Base-by-base conservation (phyloP, 805 yeast species). In the Saccharomycopsis sp. region DNA sequence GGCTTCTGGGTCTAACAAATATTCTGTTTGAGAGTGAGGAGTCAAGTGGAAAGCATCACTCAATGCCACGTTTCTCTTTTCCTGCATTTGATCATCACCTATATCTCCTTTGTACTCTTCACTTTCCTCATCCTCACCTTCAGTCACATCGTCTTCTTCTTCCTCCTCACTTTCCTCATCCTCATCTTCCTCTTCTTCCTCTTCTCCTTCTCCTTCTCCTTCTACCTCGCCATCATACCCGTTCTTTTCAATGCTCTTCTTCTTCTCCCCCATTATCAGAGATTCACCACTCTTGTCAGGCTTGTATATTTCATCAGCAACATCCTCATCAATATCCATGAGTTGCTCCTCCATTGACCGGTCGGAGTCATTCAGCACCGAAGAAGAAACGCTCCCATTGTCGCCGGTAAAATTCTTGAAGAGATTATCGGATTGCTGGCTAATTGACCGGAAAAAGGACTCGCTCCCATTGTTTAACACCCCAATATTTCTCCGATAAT, bases 251-350 rank as follows among this genome's bases (percentile, higher is more conserved):
- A n/a, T n/a, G n/a, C n/a, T n/a, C n/a, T 7, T 41, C 48, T 15
- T 49, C 55, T 17, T 48, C 52, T 9, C 48, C 57, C 7, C 56
- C 63, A 37, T 53, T 62, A 6, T 62, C 75, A 46, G 67, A 74
- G 8, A 72, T 65, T 1, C 75, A 68, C 57, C 69, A 55, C 13
- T 66, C 51, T 1, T 64, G 67, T 23, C 58, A 55, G 9, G 6
- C 8, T 33, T 12, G 4, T 27, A 22, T 12, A n/a, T 17, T 16
- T 6, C 25, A 4, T 25, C 26, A 17, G 5, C n/a, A 22, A 16
- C 12, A 13, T 23, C 36, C 21, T 39, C 36, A 15, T 13, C 34
- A 21, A 13, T 15, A n/a, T 39, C 26, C 4, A 21, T 23, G 15
- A n/a, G n/a, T n/a, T n/a, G n/a, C n/a, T n/a, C n/a, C n/a, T n/a